Evolutionary conservation across 768 basidiomycete species (phyloP).

Genomic region (Xerocomus spinulosus): DNA sequence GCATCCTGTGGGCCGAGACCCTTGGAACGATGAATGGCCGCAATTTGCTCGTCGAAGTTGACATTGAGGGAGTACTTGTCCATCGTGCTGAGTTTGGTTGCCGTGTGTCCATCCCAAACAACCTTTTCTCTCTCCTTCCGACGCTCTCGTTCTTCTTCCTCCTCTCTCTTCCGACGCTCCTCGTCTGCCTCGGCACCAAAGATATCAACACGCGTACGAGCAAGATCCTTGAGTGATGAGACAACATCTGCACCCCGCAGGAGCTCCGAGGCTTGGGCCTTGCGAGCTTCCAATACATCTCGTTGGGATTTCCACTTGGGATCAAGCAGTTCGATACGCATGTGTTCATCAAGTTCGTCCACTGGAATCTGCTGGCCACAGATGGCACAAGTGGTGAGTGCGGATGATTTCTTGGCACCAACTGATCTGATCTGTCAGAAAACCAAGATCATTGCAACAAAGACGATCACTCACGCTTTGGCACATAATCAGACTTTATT

Average conservation of each 20-base stretch:
- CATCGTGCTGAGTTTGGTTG: constrained; percentile 85
- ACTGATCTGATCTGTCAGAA: constrained; percentile 40
- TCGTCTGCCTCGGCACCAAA: constrained; percentile 95
- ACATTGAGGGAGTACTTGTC: constrained; percentile 92
- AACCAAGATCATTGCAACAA: not conserved
- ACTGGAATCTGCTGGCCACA: constrained; percentile 96
- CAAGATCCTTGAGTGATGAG: constrained; percentile 87
- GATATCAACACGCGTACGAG: constrained; percentile 93
- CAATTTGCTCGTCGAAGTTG: constrained; percentile 97
- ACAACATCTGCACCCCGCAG: constrained; percentile 92
- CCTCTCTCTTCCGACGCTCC: constrained; percentile 79
- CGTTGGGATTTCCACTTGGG: constrained; percentile 98
- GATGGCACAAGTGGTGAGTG: constrained; percentile 84
- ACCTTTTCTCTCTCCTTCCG: constrained; percentile 90
- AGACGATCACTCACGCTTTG: constrained; percentile 64
- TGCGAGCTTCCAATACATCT: constrained; percentile 81
- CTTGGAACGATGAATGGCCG: constrained; percentile 90
- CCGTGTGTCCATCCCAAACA: constrained; percentile 98
- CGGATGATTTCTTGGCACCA: constrained; percentile 53
- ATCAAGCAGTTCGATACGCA: constrained; percentile 96
- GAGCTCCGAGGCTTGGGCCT: constrained; percentile 82
- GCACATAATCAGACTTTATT: constrained; percentile 94
- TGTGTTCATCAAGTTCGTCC: constrained; percentile 94
- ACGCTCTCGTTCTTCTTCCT: constrained; percentile 77
- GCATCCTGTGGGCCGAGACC: constrained; percentile 80